Base-by-base conservation (phyloP, 169 alveolate genomes). In the Eimeria praecox region DNA sequence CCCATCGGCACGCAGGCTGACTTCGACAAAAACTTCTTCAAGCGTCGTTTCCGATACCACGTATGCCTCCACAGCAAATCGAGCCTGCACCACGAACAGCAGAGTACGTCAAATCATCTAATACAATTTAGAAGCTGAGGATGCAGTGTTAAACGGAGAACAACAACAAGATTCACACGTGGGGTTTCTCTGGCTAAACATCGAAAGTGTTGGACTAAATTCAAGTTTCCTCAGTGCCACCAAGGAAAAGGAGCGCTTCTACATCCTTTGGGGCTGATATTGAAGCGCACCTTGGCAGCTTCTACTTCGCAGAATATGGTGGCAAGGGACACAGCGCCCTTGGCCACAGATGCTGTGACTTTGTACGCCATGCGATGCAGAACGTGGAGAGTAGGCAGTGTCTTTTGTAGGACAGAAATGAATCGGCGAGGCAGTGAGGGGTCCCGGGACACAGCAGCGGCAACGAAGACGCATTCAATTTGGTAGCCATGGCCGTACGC, bases 401-500 rank as follows among this genome's bases (percentile, higher is more conserved):
- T 40, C 33, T 62, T 87, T 33, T 59, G 78, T 5, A 87, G 64
- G 3, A 83, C 80, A 6, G 82, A 6, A 5, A 87, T 33, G 52
- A 87, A 87, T 5, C 78, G 71, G 9, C 82, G 93, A 24, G 93
- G 93, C 62, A 87, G 52, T 2, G 93, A 35, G n/a, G 82, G 93
- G 83, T 87, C 64, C 38, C 33, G 40, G 38, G 93, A 69, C 8
- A 87, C 93, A 38, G 78, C 54, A 24, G 93, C 78, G 27, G 93
- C 93, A 44, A 38, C 93, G 49, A 87, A 87, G 46, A 87, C 93
- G 66, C 93, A 87, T 69, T 90, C 95, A 33, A 92, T 54, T 35
- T 75, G 75, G 90, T 98, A 98, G 27, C 99, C 99, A 18, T 90
- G 97, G 38, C 99, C 99, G 89, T 96, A 97, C 44, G 94, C 64